A percentile compares a stretch with the other conserved stretches of the same genome.
These are phyloP conservation scores for Saxophila tyrrhenica DNA, from an alignment of 495 filamentous ascomycete genomes.

Conservation along the genomic window DNA sequence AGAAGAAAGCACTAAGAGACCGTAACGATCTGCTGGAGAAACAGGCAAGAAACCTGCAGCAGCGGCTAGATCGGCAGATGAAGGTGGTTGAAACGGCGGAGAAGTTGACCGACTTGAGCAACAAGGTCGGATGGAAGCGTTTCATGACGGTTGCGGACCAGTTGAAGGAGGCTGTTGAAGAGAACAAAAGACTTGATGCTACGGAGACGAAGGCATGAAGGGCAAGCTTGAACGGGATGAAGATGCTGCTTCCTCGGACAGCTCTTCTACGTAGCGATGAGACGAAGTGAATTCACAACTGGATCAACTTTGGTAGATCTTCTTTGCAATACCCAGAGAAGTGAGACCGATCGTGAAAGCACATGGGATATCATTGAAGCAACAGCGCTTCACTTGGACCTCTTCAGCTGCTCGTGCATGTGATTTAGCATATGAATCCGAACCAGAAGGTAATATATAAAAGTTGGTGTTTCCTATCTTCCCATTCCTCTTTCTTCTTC, in stretches of 20 bases:
- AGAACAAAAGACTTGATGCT: not conserved
- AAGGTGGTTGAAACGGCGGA: not conserved
- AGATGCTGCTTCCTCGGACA: not conserved
- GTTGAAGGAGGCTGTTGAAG: not conserved
- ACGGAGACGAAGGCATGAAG: not conserved
- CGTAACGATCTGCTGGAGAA: not conserved
- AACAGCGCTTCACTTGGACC: too few species aligned
- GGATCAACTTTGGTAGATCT: too few species aligned
- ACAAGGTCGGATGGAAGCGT: not conserved
- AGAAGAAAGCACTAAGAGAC: not conserved
- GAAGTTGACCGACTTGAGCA: not conserved
- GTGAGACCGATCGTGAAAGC: too few species aligned
- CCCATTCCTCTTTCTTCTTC: too few species aligned
- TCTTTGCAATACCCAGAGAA: too few species aligned
- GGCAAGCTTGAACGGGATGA: not conserved
- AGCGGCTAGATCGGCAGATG: not conserved
- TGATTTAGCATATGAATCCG: too few species aligned
- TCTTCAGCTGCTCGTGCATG: too few species aligned
- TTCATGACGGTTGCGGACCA: not conserved
- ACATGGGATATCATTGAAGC: too few species aligned
- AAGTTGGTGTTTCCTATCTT: too few species aligned
- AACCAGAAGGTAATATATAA: too few species aligned
- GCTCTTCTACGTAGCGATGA: too few species aligned
- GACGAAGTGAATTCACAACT: too few species aligned
- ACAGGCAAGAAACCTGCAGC: not conserved